A percentile compares a stretch with the other conserved stretches of the same genome.
Evolutionary conservation across 2,329 filamentous ascomycete genomes (phyloP).

Genomic region (Sclerotinia trifoliorum): DNA sequence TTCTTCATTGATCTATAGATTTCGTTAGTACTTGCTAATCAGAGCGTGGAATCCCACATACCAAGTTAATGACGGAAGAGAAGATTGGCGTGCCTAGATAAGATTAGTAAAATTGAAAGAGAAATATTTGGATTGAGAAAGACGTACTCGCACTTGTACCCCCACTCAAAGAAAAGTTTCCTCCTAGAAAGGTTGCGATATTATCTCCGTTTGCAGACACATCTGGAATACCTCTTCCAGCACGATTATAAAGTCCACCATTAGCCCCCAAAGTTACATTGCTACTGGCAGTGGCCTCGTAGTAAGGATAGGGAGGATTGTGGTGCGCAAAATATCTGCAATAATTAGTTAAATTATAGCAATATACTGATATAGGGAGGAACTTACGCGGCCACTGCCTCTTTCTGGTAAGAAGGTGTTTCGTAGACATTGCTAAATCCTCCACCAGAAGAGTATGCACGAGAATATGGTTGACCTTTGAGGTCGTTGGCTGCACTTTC

Average conservation of each 20-base stretch:
- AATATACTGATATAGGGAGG: neutral
- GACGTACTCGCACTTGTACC: constrained; percentile 21
- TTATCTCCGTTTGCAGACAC: constrained; percentile 45
- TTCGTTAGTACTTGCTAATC: neutral
- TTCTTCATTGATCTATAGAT: constrained; percentile 42
- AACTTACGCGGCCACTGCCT: constrained; percentile 27
- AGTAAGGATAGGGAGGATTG: constrained; percentile 33
- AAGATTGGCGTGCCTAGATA: constrained; percentile 19
- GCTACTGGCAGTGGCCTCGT: constrained; percentile 26
- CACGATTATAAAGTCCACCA: constrained; percentile 48
- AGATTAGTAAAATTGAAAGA: constrained; percentile 30
- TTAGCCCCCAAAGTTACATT: constrained; percentile 39
- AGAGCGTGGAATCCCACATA: neutral
- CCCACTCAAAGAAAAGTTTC: constrained; percentile 8
- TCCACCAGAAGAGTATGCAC: constrained; percentile 65
- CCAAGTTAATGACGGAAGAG: constrained; percentile 22
- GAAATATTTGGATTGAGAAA: neutral
- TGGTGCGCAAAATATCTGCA: constrained; percentile 31
- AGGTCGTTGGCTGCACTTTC: constrained; percentile 43
- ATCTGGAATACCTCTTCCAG: constrained; percentile 51
- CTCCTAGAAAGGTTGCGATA: constrained; percentile 11
- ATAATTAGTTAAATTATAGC: neutral
- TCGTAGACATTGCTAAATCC: constrained; percentile 64
- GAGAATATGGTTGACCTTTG: constrained; percentile 44
- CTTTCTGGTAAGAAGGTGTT: constrained; percentile 49